These are phyloP conservation scores for Parmales sp. DNA, from an alignment of 108 stramenopile species.

Conservation along the genomic window DNA sequence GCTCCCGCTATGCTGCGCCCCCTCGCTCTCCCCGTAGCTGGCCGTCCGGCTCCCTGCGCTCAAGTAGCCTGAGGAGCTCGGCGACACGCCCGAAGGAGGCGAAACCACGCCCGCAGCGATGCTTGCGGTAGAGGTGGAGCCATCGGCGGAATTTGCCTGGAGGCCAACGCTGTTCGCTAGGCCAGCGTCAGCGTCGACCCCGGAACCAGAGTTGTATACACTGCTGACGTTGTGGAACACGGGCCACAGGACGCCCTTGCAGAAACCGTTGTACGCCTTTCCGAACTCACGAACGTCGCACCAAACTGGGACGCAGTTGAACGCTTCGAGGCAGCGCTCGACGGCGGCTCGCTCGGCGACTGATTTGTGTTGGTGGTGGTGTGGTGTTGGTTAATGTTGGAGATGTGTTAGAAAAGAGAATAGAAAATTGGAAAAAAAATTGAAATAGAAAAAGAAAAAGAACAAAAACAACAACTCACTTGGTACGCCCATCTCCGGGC, in stretches of 20 bases:
- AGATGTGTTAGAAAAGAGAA: too few relatives aligned
- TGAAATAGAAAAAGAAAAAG: too few relatives aligned
- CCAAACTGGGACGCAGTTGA: conserved; percentile 95
- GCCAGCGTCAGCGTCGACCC: conserved; percentile 3
- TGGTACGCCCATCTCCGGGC: conserved; percentile 66
- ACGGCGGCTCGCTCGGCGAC: conserved; percentile 72
- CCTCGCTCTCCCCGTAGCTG: too few relatives aligned
- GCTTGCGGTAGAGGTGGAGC: background rate
- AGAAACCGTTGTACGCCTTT: conserved; percentile 42
- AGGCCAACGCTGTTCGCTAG: background rate
- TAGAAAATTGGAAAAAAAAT: too few relatives aligned
- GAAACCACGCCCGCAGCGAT: too few relatives aligned
- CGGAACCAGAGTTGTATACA: conserved; percentile 1
- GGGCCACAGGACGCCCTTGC: conserved; percentile 53
- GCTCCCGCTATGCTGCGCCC: conserved; percentile 23
- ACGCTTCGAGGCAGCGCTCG: conserved; percentile 74
- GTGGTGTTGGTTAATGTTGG: too few relatives aligned
- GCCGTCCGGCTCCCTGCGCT: background rate
- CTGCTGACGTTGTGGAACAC: conserved; percentile 42
- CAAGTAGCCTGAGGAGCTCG: background rate
- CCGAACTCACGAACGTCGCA: conserved; percentile 64
- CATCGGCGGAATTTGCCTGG: background rate
- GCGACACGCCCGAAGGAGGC: background rate
- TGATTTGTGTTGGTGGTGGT: too few relatives aligned
- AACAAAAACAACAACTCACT: too few relatives aligned